phyloP scores from a whole-genome alignment of 768 basidiomycete species.

The Tylopilus intermedius region DNA sequence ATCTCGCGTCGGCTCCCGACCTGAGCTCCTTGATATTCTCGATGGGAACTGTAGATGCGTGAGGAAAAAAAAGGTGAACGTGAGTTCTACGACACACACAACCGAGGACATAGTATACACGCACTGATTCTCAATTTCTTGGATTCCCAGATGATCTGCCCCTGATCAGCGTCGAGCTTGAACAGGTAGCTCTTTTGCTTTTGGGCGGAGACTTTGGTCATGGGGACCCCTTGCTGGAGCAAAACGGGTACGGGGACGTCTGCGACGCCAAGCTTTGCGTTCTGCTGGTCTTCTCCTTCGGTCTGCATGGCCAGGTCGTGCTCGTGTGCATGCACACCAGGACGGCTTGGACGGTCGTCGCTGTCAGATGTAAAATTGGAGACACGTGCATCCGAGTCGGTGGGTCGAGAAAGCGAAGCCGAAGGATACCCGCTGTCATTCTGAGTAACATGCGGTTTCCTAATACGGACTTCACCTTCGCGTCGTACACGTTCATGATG shows the following conservation, averaged over 20 bases:
- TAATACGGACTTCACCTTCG: conserved; percentile 17
- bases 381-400: not conserved
- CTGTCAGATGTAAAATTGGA: not conserved
- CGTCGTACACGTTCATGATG: not conserved
- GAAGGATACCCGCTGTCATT: not conserved
- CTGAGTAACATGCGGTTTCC: conserved; percentile 12
- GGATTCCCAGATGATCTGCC: conserved; percentile 75
- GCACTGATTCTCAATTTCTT: conserved; percentile 61
- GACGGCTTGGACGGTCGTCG: not conserved
- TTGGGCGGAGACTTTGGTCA: conserved; percentile 81
- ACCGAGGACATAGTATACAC: conserved; percentile 23
- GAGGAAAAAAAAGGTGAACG: not conserved
- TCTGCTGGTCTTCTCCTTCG: not conserved
- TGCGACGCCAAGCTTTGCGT: conserved; percentile 7
- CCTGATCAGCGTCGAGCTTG: conserved; percentile 72
- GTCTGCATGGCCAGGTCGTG: conserved; percentile 6
- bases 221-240: conserved; percentile 59
- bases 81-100: not conserved
- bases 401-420: not conserved
- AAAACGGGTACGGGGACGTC: conserved; percentile 53
- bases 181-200: conserved; percentile 70
- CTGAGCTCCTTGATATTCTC: conserved; percentile 87
- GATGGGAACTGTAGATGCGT: conserved; percentile 58
- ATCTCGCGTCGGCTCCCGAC: conserved; percentile 60
- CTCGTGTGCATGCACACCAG: not conserved